Percentiles rank a stretch among this genome's conserved stretches.
phyloP scores from a whole-genome alignment of 2,329 filamentous ascomycete species.

The Fusarium praegraminearum region DNA sequence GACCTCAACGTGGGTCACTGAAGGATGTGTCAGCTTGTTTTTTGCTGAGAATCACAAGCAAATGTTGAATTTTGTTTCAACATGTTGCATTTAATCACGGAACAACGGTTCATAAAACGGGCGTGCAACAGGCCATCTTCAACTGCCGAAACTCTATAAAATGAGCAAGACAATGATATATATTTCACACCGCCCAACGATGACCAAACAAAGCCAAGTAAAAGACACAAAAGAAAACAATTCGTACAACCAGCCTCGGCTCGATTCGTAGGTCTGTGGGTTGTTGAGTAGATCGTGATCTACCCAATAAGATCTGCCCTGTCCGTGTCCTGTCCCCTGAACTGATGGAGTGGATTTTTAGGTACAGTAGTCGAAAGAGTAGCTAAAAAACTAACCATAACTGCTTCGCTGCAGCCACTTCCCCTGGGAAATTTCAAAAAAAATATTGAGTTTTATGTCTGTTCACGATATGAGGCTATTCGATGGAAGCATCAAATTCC shows the following conservation, averaged over 20 bases:
- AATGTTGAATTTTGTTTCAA: background rate
- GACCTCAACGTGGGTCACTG: background rate
- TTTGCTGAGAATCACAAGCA: conserved; percentile 6
- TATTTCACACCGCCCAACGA: background rate
- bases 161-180: background rate
- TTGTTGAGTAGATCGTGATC: conserved; percentile 2
- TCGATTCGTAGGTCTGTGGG: conserved; percentile 1
- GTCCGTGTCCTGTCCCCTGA: background rate
- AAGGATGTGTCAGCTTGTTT: background rate
- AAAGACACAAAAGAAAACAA: background rate
- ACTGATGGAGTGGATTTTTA: background rate
- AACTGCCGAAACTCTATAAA: conserved; percentile 5
- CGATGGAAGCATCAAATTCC: background rate
- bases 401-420: background rate
- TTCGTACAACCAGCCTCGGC: background rate
- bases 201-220: background rate
- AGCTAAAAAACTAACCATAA: background rate
- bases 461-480: background rate
- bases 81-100: background rate
- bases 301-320: background rate
- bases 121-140: background rate
- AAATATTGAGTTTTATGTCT: background rate
- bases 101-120: background rate
- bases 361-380: background rate
- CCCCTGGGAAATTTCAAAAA: background rate